Conservation (phyloP, 108 stramenopile species). For the Nitzschia inconspicua region DNA sequence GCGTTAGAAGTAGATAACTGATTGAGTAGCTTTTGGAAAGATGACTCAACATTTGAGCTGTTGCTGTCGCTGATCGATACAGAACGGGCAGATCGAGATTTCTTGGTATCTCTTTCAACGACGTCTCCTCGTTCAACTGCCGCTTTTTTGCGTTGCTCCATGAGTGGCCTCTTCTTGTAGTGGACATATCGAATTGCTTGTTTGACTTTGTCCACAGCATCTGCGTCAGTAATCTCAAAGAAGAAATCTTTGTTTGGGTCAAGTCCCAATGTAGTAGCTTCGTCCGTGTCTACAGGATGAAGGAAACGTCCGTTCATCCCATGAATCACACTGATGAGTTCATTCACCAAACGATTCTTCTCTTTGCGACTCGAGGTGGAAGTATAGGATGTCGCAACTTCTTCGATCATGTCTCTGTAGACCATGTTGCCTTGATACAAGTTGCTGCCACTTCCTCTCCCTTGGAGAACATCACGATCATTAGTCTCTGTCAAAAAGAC, state of each 20-base stretch:
- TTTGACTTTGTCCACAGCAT: constrained; percentile 50
- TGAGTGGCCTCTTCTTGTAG: constrained; percentile 34
- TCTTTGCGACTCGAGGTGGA: constrained; percentile 29
- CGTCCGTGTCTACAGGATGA: constrained; percentile 23
- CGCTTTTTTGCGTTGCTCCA: constrained; percentile 2
- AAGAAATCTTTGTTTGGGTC: constrained; percentile 2
- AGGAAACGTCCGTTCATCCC: constrained; percentile 46
- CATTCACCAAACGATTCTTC: constrained; percentile 36
- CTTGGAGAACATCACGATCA: constrained; percentile 24
- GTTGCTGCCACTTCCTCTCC: constrained; percentile 24
- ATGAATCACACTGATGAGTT: constrained; percentile 28
- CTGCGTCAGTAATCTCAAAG: constrained; percentile 35
- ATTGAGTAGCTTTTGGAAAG: no score
- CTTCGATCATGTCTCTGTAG: constrained; percentile 19
- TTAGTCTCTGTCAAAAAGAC: constrained; percentile 7
- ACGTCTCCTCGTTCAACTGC: neutral
- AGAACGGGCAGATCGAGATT: neutral
- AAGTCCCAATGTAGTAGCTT: constrained; percentile 4
- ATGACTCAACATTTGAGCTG: no score
- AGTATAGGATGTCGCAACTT: constrained; percentile 21
- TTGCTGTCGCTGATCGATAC: no score
- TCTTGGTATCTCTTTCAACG: neutral
- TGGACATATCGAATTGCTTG: constrained; percentile 45
- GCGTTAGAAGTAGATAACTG: neutral
- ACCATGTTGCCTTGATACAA: constrained; percentile 23